Percentiles rank a stretch among this genome's conserved stretches.
Evolutionary conservation across 306 rosid genomes (phyloP).

Genomic region (Cucurbita argyrosperma): DNA sequence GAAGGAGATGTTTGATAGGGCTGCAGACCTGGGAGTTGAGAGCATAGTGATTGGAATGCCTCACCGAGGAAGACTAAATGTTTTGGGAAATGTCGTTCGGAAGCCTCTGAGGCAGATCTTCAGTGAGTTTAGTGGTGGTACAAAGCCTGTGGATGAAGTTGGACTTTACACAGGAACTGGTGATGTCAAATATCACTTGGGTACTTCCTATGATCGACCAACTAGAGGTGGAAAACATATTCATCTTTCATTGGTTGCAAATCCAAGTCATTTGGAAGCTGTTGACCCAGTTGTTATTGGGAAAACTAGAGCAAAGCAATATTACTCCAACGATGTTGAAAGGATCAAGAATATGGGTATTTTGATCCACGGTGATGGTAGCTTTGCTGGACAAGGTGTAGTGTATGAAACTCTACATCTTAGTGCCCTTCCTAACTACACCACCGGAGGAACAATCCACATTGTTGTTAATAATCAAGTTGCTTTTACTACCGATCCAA

Average conservation of each 20-base stretch:
- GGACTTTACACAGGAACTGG: constrained; percentile 94
- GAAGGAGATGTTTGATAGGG: constrained; percentile 87
- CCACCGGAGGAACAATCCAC: constrained; percentile 95
- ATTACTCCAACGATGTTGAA: constrained; percentile 53
- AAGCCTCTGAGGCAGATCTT: constrained; percentile 90
- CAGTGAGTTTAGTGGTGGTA: constrained; percentile 74
- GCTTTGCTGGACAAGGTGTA: constrained; percentile 98
- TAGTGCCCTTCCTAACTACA: constrained; percentile 87
- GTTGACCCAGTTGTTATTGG: constrained; percentile 86
- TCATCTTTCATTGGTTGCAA: constrained; percentile 83
- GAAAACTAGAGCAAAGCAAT: constrained; percentile 91
- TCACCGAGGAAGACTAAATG: constrained; percentile 77
- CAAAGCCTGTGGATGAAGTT: constrained; percentile 68
- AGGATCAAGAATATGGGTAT: constrained; percentile 75
- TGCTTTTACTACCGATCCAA: constrained; percentile 93
- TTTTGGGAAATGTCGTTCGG: constrained; percentile 80
- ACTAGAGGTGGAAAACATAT: constrained; percentile 78
- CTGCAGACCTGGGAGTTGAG: constrained; percentile 94
- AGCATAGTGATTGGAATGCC: constrained; percentile 95
- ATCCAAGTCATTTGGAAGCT: constrained; percentile 97
- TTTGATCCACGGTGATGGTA: constrained; percentile 93
- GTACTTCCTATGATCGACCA: constrained; percentile 87
- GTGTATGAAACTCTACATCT: constrained; percentile 91
- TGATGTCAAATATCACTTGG: constrained; percentile 93
- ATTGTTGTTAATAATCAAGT: constrained; percentile 87